Percentiles rank a stretch among this genome's conserved stretches.
Evolutionary conservation across 495 filamentous ascomycete genomes (phyloP).

Genomic region (Cercophora scortea): DNA sequence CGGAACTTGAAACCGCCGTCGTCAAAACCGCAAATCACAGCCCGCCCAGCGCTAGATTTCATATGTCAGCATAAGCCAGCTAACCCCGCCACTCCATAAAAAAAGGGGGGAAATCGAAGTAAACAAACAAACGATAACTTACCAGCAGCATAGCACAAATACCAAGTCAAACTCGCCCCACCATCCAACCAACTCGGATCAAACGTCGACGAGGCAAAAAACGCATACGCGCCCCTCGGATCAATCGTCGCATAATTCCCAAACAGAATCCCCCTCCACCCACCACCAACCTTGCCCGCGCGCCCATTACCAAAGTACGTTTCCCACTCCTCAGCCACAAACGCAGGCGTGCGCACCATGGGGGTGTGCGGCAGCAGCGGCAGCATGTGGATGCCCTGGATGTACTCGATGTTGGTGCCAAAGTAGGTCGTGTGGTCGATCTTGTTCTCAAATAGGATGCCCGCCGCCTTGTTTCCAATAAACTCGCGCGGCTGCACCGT

Average conservation of each 20-base stretch:
- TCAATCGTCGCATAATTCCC: conserved; percentile 76
- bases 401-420: conserved; percentile 67
- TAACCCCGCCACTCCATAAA: too few species aligned
- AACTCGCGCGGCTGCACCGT: conserved; percentile 69
- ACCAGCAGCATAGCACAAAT: conserved; percentile 70
- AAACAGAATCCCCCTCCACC: conserved; percentile 81
- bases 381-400: conserved; percentile 97
- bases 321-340: conserved; percentile 82
- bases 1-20: too few species aligned
- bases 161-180: conserved; percentile 83
- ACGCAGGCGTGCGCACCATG: conserved; percentile 57
- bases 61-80: background rate
- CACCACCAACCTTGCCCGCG: conserved; percentile 54
- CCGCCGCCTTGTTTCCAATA: conserved; percentile 76
- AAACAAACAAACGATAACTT: conserved; percentile 10
- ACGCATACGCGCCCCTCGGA: conserved; percentile 59
- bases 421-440: conserved; percentile 95
- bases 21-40: background rate
- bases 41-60: conserved; percentile 1
- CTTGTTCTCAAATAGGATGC: conserved; percentile 97
- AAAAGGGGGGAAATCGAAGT: background rate
- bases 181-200: conserved; percentile 71
- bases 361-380: conserved; percentile 68
- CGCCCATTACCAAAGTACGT: conserved; percentile 60
- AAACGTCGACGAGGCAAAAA: conserved; percentile 63